Evolutionary conservation across 305 asterid species (phyloP), one percentile per base, ranked within the genome.

Genomic region (Euphrasia arctica): DNA sequence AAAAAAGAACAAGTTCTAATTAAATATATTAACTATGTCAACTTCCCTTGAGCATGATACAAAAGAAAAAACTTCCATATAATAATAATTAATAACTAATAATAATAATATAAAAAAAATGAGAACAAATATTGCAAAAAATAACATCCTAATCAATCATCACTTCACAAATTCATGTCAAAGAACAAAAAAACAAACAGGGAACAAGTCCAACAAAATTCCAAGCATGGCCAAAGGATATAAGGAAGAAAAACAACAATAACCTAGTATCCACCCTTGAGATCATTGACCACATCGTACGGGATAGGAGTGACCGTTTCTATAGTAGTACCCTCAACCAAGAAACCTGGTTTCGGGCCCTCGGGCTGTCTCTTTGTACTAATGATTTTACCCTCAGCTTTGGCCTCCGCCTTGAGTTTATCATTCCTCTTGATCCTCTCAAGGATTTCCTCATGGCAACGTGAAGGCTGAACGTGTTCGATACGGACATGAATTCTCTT

Each of bases 231-330:
- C 27, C 27, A 0, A 12, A 39, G 2, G 2, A 7, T 4, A 2
- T 2, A 45, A 11, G 0, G 0, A 47, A 3, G 4, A 0, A 9
- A 32, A 61, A 49, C n/a, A 12, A n/a, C 8, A 14, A 13, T 2
- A 6, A 12, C 62, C 64, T 58, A 87, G 66, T 85, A 85, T 1
- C 95, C 90, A 36, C 95, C 90, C 83, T 87, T 85, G 74, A 87
- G 89, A 71, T 87, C 95, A 51, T 87, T 87, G 68, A 87, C 90
- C 22, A 87, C 95, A 75, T 87, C 95, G 27, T 87, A 87, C 5
- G 96, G 96, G 25, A 88, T 88, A 29, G 94, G 94, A 9, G 94
- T 85, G 67, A 88, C 94, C 2, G 96, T 85, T 71, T 85, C 94
- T 47, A 88, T 65, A 0, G 91, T 83, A 6, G 87, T 80, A 4